These are phyloP conservation scores for Saitozyma podzolica DNA, from an alignment of 768 basidiomycete genomes.

Conservation along the genomic window DNA sequence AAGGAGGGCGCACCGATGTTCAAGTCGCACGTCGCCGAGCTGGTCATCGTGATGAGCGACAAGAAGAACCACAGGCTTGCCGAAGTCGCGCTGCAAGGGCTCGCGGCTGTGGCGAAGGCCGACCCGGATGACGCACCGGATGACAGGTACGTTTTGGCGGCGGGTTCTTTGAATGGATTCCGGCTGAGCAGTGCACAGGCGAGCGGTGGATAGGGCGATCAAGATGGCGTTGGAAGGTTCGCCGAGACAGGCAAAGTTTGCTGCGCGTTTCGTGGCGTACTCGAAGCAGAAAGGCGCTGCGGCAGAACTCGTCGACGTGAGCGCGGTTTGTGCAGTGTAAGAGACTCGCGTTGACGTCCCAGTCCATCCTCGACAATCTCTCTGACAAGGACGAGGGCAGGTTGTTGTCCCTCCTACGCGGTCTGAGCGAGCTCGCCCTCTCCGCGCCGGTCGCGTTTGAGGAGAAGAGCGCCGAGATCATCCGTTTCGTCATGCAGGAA, in stretches of 20 bases:
- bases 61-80: conserved; percentile 59
- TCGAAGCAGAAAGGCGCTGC: conserved; percentile 61
- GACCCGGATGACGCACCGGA: conserved; percentile 62
- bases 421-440: conserved; percentile 71
- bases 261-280: conserved; percentile 70
- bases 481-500: conserved; percentile 60
- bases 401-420: conserved; percentile 68
- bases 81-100: conserved; percentile 71
- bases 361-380: conserved; percentile 11
- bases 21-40: conserved; percentile 71
- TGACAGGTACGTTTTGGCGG: conserved; percentile 61
- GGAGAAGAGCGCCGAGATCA: conserved; percentile 70
- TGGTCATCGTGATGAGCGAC: conserved; percentile 71
- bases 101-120: conserved; percentile 66
- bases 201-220: conserved; percentile 65
- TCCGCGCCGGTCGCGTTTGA: conserved; percentile 75
- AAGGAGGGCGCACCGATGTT: conserved; percentile 75
- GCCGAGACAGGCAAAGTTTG: conserved; percentile 76
- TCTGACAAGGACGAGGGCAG: conserved; percentile 53
- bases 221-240: conserved; percentile 65
- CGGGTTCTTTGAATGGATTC: neutral
- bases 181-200: conserved; percentile 54
- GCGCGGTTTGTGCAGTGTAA: conserved; percentile 19
- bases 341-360: neutral
- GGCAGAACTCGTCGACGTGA: conserved; percentile 66